These are phyloP conservation scores for fission yeast (Schizosaccharomyces pombe) DNA, from an alignment of 805 yeast species.

Conservation along the genomic window DNA sequence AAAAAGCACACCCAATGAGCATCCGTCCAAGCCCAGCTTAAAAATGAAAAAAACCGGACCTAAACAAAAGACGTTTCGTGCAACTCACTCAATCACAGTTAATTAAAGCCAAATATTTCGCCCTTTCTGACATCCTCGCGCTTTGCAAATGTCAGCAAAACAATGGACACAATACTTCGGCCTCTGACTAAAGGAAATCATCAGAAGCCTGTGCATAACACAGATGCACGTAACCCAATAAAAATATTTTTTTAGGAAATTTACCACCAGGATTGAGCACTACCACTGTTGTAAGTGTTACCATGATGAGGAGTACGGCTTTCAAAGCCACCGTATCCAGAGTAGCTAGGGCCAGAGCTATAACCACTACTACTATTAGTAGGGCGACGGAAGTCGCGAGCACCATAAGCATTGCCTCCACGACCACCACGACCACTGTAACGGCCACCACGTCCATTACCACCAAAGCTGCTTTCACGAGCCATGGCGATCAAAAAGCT, in stretches of 20 bases:
- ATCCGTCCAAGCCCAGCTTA: no score
- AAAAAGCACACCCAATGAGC: constrained; percentile 18
- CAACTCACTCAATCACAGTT: background rate
- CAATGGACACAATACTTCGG: no score
- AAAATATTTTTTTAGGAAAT: no score
- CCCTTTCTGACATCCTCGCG: no score
- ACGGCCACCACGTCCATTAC: constrained; percentile 20
- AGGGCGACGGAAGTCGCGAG: constrained; percentile 5
- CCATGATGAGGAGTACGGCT: background rate
- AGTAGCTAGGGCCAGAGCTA: background rate
- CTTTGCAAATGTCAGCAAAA: no score
- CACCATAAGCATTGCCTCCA: constrained; percentile 17
- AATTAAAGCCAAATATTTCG: no score
- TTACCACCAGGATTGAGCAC: constrained; percentile 1
- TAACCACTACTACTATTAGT: constrained; percentile 9
- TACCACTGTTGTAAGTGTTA: background rate
- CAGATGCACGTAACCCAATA: no score
- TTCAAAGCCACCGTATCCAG: background rate
- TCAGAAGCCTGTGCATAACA: no score
- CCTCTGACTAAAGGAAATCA: no score
- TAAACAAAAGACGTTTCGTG: background rate
- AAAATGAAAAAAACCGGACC: no score
- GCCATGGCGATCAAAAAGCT: constrained; percentile 56
- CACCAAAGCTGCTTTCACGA: constrained; percentile 31
- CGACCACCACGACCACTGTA: constrained; percentile 18